Evolutionary conservation across 73 alveolate genomes (phyloP), one percentile per base, ranked within the genome.

Genomic region (Uronychia setigera): DNA sequence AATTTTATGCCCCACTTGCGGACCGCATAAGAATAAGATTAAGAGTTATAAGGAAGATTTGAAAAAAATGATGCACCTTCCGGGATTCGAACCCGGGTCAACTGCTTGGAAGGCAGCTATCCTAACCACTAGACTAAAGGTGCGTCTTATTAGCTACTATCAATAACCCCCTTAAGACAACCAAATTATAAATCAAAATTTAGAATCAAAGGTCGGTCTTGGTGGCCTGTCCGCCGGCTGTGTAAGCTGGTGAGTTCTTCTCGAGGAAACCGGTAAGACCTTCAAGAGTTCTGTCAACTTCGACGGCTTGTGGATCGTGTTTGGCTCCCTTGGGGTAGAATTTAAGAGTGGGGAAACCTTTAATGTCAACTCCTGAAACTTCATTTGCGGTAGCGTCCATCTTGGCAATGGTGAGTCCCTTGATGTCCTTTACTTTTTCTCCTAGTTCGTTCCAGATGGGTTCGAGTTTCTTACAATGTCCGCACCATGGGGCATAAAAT

Each of bases 401-500:
- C 76, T 96, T 91, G 32, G 93, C 95, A 35, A 96, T 91, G 33
- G 93, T 80, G 33, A 91, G 77, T 9, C 89, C 90, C 78, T 88
- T 86, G 58, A 92, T 96, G 27, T 60, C 94, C 92, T 92, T 93
- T 79, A 97, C 83, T 78, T 95, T 94, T 76, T 83, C 81, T 75
- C 99, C 99, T 58, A 96, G 93, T 77, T 93, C 94, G 31, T 95
- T 97, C 88, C 94, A 97, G 88, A 93, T 96, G 34, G 99, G 99
- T 30, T 98, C 99, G 74, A 97, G 94, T 75, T 96, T 81, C 85
- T 97, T 96, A 96, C 99, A 98, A 95, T 98, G 99, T 58, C 99
- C 99, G 90, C 99, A 98, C 98, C 98, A 96, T 74, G 99, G 99
- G 74, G 99, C 99, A 89, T 98, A 98, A 91, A 94, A 98, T 93